Conservation (phyloP, 2,329 filamentous ascomycete genomes). For the Claviceps paspali region DNA sequence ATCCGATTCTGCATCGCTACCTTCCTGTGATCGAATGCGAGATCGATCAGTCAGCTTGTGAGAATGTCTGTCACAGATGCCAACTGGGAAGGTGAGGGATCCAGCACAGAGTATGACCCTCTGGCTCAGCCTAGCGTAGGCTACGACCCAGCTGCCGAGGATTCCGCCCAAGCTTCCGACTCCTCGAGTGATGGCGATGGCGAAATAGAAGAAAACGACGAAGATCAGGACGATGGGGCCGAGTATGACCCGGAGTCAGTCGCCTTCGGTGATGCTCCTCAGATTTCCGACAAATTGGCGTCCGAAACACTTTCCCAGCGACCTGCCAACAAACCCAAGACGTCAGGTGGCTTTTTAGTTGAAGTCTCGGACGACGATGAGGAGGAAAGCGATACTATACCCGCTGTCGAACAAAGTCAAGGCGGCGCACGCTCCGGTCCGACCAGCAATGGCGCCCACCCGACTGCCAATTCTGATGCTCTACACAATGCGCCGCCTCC, state of each 20-base stretch:
- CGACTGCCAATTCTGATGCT: constrained; percentile 11
- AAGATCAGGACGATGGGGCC: constrained; percentile 36
- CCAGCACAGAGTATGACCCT: constrained; percentile 39
- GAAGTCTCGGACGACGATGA: constrained; percentile 46
- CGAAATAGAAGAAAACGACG: constrained; percentile 34
- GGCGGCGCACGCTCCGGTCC: constrained; percentile 7
- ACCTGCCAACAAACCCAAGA: constrained; percentile 37
- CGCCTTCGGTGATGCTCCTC: constrained; percentile 24
- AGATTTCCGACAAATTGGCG: constrained; percentile 19
- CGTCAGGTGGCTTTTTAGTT: constrained; percentile 43
- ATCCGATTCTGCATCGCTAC: background rate
- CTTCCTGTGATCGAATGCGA: background rate
- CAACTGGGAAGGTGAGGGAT: constrained; percentile 38
- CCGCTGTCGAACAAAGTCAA: constrained; percentile 3
- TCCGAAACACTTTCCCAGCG: constrained; percentile 15
- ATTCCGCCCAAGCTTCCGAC: constrained; percentile 30
- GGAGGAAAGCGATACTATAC: constrained; percentile 12
- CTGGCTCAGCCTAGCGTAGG: constrained; percentile 34
- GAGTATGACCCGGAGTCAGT: constrained; percentile 46
- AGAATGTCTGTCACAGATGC: constrained; percentile 25
- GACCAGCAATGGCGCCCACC: constrained; percentile 9
- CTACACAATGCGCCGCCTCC: constrained; percentile 19
- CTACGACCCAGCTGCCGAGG: constrained; percentile 38
- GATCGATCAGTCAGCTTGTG: background rate
- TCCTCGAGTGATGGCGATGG: constrained; percentile 33